Base-by-base conservation (phyloP, 2,329 filamentous ascomycete species). In the Claviceps capensis region DNA sequence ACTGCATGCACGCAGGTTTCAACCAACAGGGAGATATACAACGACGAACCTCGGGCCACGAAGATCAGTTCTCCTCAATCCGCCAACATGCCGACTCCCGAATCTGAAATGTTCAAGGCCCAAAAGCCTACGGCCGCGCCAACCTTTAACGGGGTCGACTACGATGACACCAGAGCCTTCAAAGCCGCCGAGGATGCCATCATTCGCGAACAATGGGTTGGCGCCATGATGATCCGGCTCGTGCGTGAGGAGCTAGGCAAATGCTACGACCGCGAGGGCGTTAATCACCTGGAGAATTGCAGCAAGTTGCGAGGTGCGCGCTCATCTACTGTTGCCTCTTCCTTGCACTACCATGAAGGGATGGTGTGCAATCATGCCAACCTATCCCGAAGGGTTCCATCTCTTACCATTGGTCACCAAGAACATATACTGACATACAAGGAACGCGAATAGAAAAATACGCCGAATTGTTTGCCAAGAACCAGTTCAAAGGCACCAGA, bases 221-320 rank as follows among this genome's bases (percentile, higher is more conserved):
- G 81, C 67, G 83, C 84, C 67, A 93, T 93, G 87, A 93, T 90
- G 87, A 85, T 85, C 53, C 77, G 87, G 55, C 72, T 93, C 57
- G 85, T 93, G 52, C 75, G 85, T 57, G 85, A 91, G 67, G 87
- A 93, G 74, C 74, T 93, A 72, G 78, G 83, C 69, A 91, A 88
- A 73, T 93, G 87, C 75, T 93, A 93, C 71, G 81, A 82, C 69
- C 77, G 81, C 60, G 85, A 93, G 71, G 88, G 87, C 52, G 85
- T 90, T 59, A 93, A 93, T 69, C 87, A 93, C 67, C 70, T 93
- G 67, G 87, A 91, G 77, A 93, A 91, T 72, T 93, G 87, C 69
- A 86, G 86, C 58, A 74, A 78, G 62, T 68, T 91, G 69, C 77
- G 87, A 85, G 86, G 87, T 93, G 67, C 54, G 54, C 38, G 36